Conservation (phyloP, 2,329 filamentous ascomycete genomes). For the Parastagonospora avenae region DNA sequence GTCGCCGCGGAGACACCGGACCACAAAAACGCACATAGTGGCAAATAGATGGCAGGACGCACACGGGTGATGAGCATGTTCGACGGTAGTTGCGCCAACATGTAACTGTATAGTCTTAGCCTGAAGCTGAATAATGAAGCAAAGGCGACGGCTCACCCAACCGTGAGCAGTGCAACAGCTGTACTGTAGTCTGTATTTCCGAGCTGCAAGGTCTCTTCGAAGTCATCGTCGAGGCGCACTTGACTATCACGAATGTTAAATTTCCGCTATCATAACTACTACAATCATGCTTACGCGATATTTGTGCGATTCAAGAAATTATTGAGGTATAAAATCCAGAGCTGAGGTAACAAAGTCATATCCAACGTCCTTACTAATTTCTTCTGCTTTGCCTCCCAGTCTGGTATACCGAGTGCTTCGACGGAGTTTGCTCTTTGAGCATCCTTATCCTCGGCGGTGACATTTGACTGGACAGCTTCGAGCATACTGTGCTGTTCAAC, state of each 20-base stretch:
- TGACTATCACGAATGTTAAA: constrained; percentile 8
- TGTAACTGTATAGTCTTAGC: not conserved
- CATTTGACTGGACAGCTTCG: constrained; percentile 3
- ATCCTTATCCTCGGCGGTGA: not conserved
- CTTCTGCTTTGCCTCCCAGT: constrained; percentile 14
- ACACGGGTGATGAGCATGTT: constrained; percentile 15
- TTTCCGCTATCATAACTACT: not conserved
- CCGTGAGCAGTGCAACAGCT: constrained; percentile 14
- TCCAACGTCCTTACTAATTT: constrained; percentile 9
- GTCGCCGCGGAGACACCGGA: constrained; percentile 46
- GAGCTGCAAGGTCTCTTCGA: constrained; percentile 15
- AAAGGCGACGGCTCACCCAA: constrained; percentile 2
- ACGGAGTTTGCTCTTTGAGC: not conserved
- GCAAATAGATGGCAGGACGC: constrained; percentile 13
- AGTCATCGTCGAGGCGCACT: constrained; percentile 17
- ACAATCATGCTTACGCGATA: constrained; percentile 8
- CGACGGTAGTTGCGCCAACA: constrained; percentile 2
- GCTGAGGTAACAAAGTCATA: constrained; percentile 12
- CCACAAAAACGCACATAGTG: constrained; percentile 11
- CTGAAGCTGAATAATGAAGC: not conserved
- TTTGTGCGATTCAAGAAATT: constrained; percentile 17
- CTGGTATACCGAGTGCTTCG: constrained; percentile 13
- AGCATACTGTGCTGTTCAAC: constrained; percentile 1
- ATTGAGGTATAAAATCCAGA: constrained; percentile 19
- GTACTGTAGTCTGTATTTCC: constrained; percentile 21